Base-by-base conservation (phyloP, 2,329 filamentous ascomycete genomes). In the Berkeleyomyces basicola region DNA sequence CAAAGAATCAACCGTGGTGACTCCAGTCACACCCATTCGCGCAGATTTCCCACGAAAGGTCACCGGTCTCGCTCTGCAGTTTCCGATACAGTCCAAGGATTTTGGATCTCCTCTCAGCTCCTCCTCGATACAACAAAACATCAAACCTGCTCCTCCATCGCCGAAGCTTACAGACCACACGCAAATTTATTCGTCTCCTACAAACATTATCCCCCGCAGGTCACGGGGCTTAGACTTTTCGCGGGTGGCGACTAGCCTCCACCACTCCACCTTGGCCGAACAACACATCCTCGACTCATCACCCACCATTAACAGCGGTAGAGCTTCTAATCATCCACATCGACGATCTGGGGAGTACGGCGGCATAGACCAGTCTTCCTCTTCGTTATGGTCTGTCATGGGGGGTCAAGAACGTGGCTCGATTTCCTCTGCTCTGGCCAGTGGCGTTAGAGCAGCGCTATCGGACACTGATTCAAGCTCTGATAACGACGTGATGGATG, bases 191-290 rank as follows among this genome's bases (percentile, higher is more conserved):
- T 87, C 87, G 49, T 92, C 90, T 1, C 90, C 91, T 1, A 86
- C 88, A 36, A 95, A 91, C 61, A 87, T 95, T 57, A 80, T 97
- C 6, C 92, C 92, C 16, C 84, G 92, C 67, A 85, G 91, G 65
- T 96, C 91, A 39, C 83, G 92, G 63, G 92, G 92, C 51, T 78
- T 96, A 65, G 92, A 97, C 74, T 97, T 96, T 73, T 92, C 92
- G 47, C 82, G 92, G 67, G 91, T 91, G 9, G 93, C 90, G 66
- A 96, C 92, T 9, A 95, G 91, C 71, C 79, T 99, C 31, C 93
- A 97, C 74, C 93, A 97, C 73, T 96, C 92, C 14, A 97, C 88
- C 0, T 81, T 97, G 7, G 91, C 92, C 63, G 89, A 96, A 68
- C 83, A 86, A 71, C 87, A 88, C 0, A 93, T 88, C 4, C 90